phyloP scores from a whole-genome alignment of 1,284 basidiomycete genomes.

The Puccinia novopanici region DNA sequence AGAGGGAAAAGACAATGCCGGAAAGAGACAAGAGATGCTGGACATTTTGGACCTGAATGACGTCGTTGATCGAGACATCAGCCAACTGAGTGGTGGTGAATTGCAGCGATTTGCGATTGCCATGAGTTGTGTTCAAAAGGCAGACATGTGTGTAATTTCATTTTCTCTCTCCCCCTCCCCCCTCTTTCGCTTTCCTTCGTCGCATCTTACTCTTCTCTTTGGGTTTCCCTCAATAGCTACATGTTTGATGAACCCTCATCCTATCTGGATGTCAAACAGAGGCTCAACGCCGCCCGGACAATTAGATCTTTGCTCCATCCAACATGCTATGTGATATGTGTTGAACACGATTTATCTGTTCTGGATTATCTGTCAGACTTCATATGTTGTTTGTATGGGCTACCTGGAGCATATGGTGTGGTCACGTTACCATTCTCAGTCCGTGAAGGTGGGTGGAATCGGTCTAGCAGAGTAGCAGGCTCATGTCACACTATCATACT shows the following conservation, averaged over 20 bases:
- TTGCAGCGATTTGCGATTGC: constrained; percentile 93
- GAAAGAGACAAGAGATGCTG: constrained; percentile 79
- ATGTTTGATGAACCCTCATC: constrained; percentile 98
- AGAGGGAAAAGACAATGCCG: constrained; percentile 73
- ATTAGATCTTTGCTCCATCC: constrained; percentile 80
- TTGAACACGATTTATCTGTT: constrained; percentile 96
- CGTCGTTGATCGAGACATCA: constrained; percentile 78
- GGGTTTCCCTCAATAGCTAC: constrained; percentile 65
- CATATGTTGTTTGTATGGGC: constrained; percentile 93
- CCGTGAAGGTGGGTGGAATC: constrained; percentile 72
- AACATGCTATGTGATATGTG: constrained; percentile 86
- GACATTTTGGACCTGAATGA: constrained; percentile 81
- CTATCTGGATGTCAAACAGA: constrained; percentile 92
- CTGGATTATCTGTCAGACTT: constrained; percentile 96
- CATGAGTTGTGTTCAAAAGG: constrained; percentile 85
- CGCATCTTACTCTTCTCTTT: background rate
- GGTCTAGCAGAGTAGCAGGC: too few species aligned
- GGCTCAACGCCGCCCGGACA: constrained; percentile 89
- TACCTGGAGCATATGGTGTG: constrained; percentile 94
- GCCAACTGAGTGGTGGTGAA: constrained; percentile 88
- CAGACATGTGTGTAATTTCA: constrained; percentile 86
- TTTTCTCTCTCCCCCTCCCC: constrained; percentile 58
- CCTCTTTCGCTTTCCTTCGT: background rate
- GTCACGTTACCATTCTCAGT: constrained; percentile 97
- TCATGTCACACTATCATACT: background rate